phyloP scores from a whole-genome alignment of 371 early-diverging fungal genomes.

The Massospora cicadina region DNA sequence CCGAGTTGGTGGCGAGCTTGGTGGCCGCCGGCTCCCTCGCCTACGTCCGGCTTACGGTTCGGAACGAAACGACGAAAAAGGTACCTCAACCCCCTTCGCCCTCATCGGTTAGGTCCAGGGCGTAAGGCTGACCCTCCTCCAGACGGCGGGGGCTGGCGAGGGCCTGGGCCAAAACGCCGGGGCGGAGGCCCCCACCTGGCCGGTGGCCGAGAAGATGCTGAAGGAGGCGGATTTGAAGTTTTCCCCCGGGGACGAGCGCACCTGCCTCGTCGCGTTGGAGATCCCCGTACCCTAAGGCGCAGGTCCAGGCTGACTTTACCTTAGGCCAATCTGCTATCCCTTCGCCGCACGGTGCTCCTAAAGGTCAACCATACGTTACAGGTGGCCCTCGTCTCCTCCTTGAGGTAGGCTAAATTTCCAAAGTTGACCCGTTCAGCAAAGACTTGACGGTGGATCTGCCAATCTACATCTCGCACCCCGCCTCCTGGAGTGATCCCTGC shows the following conservation, averaged over 20 bases:
- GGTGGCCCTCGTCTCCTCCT: constrained; percentile 16
- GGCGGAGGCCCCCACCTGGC: background rate
- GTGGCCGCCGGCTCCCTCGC: constrained; percentile 19
- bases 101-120: constrained; percentile 4
- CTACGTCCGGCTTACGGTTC: constrained; percentile 17
- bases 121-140: background rate
- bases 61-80: constrained; percentile 19
- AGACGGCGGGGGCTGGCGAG: background rate
- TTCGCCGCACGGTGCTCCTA: constrained; percentile 16
- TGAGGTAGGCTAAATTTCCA: constrained; percentile 12
- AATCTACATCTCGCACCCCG: constrained; percentile 18
- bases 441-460: constrained; percentile 19
- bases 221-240: constrained; percentile 2
- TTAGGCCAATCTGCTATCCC: constrained; percentile 7
- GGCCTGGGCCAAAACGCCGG: background rate
- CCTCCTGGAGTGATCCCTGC: constrained; percentile 20
- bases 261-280: background rate
- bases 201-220: background rate
- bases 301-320: background rate
- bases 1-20: constrained; percentile 17
- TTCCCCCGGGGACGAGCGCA: background rate
- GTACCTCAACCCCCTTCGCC: constrained; percentile 1
- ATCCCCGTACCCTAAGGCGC: background rate
- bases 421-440: constrained; percentile 11
- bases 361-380: constrained; percentile 19